A percentile compares a stretch with the other conserved stretches of the same genome.
Conservation (phyloP, 2,329 filamentous ascomycete genomes). For the Alternaria novae-zelandiae region DNA sequence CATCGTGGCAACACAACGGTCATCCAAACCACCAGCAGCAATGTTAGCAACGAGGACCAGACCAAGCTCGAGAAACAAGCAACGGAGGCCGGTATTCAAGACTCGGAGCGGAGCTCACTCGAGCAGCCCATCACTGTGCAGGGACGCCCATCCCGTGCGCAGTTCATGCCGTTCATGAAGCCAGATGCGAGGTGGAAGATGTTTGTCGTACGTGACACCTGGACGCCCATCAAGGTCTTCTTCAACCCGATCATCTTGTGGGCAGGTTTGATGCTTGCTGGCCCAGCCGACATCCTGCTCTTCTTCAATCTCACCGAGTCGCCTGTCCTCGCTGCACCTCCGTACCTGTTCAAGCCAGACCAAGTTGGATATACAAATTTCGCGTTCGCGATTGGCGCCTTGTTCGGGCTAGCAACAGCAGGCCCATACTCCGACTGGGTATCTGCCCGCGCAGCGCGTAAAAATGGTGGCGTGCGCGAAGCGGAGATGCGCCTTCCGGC, state of each 20-base stretch:
- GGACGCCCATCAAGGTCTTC: conserved; percentile 52
- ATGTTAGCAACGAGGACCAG: conserved; percentile 3
- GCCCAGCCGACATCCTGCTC: conserved; percentile 52
- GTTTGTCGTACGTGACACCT: conserved; percentile 51
- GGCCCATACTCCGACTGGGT: conserved; percentile 65
- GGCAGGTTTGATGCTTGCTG: conserved; percentile 44
- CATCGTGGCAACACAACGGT: conserved; percentile 32
- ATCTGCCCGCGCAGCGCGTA: conserved; percentile 59
- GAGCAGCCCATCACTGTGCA: conserved; percentile 28
- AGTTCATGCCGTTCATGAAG: conserved; percentile 48
- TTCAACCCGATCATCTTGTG: conserved; percentile 54
- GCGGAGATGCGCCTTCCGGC: conserved; percentile 63
- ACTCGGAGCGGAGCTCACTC: conserved; percentile 31
- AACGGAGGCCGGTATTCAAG: conserved; percentile 21
- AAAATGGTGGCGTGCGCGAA: conserved; percentile 63
- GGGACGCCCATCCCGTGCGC: conserved; percentile 48
- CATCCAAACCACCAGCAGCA: neutral
- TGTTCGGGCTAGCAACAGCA: conserved; percentile 62
- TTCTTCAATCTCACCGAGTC: conserved; percentile 61
- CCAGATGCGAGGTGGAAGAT: conserved; percentile 50
- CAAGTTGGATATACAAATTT: conserved; percentile 59
- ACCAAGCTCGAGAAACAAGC: conserved; percentile 36
- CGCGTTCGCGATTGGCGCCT: conserved; percentile 55
- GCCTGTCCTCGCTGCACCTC: conserved; percentile 53
- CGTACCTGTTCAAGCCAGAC: conserved; percentile 54